Evolutionary conservation across 1,284 basidiomycete species (phyloP).

Genomic region (Phellopilus nigrolimitatus): DNA sequence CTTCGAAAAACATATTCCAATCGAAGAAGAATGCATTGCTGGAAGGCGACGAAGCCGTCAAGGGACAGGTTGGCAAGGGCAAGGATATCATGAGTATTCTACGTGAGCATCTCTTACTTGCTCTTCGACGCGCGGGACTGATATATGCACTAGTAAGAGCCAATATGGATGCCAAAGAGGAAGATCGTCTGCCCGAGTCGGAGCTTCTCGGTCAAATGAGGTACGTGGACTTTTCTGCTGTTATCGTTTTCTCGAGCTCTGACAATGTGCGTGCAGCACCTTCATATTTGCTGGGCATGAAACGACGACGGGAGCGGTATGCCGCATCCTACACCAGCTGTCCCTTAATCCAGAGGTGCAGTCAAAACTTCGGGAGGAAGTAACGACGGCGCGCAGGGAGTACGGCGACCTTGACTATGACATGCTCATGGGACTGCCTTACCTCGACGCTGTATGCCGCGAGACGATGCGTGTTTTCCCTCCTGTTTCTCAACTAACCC

Average conservation of each 20-base stretch:
- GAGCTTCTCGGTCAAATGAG: constrained; percentile 22
- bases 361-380: constrained; percentile 26
- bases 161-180: constrained; percentile 6
- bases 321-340: constrained; percentile 28
- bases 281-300: constrained; percentile 30
- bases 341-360: constrained; percentile 27
- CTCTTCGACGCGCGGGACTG: background rate
- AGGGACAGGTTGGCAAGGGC: constrained; percentile 9
- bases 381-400: constrained; percentile 23
- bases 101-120: constrained; percentile 3
- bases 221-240: constrained; percentile 22
- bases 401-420: constrained; percentile 28
- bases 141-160: constrained; percentile 7
- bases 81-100: constrained; percentile 20
- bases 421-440: constrained; percentile 28
- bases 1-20: constrained; percentile 4
- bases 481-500: constrained; percentile 1
- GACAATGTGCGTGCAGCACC: constrained; percentile 22
- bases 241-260: constrained; percentile 13
- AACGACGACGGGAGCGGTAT: constrained; percentile 27
- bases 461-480: constrained; percentile 29
- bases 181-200: constrained; percentile 7
- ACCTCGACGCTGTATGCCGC: constrained; percentile 31
- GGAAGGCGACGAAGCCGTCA: constrained; percentile 10
- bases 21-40: constrained; percentile 6